Percentiles rank a stretch among this genome's conserved stretches.
phyloP scores from a whole-genome alignment of 2,329 filamentous ascomycete species.

The Aspergillus cejpii region DNA sequence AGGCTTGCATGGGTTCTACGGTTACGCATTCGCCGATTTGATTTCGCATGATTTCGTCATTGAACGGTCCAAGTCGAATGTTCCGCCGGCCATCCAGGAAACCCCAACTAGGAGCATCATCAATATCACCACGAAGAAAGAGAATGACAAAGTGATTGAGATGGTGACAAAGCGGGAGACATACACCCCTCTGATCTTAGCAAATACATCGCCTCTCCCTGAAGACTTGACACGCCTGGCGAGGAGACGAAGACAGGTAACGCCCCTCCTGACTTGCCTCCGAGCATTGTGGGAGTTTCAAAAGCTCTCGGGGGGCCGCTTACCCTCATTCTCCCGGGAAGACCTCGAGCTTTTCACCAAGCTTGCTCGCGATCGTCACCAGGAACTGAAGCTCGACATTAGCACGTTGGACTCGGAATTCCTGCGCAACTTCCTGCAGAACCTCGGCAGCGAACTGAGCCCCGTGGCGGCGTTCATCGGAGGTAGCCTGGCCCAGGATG shows the following conservation, averaged over 20 bases:
- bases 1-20: slow-evolving; percentile 80
- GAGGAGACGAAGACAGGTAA: slow-evolving; percentile 65
- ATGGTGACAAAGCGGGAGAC: slow-evolving; percentile 85
- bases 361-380: slow-evolving; percentile 70
- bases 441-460: slow-evolving; percentile 73
- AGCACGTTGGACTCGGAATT: slow-evolving; percentile 65
- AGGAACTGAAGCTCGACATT: slow-evolving; percentile 61
- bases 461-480: slow-evolving; percentile 86
- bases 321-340: slow-evolving; percentile 51
- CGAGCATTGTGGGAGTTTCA: slow-evolving; percentile 88
- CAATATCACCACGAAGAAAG: slow-evolving; percentile 61
- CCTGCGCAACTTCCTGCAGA: slow-evolving; percentile 77
- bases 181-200: slow-evolving; percentile 83
- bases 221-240: slow-evolving; percentile 65
- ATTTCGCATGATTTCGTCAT: slow-evolving; percentile 86
- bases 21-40: slow-evolving; percentile 90
- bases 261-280: slow-evolving; percentile 75
- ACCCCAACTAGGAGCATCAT: slow-evolving; percentile 71
- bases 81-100: slow-evolving; percentile 58
- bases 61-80: slow-evolving; percentile 74
- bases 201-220: slow-evolving; percentile 67
- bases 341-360: slow-evolving; percentile 72
- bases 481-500: slow-evolving; percentile 86
- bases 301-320: slow-evolving; percentile 48
- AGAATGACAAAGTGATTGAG: slow-evolving; percentile 68